A percentile compares a stretch with the other conserved stretches of the same genome.
phyloP scores from a whole-genome alignment of 106 monocot genomes.

The Narthecium ossifragum region DNA sequence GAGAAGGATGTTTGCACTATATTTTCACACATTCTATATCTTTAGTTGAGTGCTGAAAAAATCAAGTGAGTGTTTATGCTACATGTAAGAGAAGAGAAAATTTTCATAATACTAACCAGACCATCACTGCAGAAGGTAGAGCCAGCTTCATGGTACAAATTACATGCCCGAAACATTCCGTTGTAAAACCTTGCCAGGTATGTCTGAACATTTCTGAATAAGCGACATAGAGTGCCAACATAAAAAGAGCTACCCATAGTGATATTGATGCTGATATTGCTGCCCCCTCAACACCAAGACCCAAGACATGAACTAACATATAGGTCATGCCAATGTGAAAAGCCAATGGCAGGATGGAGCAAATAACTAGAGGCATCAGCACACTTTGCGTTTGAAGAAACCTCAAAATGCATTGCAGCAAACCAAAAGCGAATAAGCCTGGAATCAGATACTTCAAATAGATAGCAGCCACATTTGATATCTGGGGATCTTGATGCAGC shows the following conservation, averaged over 20 bases:
- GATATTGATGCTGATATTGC: conserved; percentile 41
- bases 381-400: conserved; percentile 79
- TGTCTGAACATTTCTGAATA: conserved; percentile 35
- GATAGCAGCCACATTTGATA: conserved; percentile 41
- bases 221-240: conserved; percentile 51
- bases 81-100: too few species aligned
- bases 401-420: conserved; percentile 63
- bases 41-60: too few species aligned
- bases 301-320: conserved; percentile 36
- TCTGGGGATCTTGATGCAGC: conserved; percentile 61
- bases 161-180: conserved; percentile 51
- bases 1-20: too few species aligned
- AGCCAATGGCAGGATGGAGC: conserved; percentile 40
- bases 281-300: conserved; percentile 57
- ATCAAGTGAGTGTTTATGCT: too few species aligned
- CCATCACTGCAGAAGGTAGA: conserved; percentile 79
- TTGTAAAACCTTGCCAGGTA: conserved; percentile 68
- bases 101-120: conserved; percentile 69
- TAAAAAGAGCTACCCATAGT: conserved; percentile 51
- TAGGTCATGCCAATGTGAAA: conserved; percentile 58
- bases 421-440: conserved; percentile 61
- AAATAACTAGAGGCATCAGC: conserved; percentile 47
- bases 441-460: conserved; percentile 64
- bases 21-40: too few species aligned
- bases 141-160: conserved; percentile 61